Evolutionary conservation across 768 basidiomycete genomes (phyloP).

Genomic region (Russula ochroleuca): DNA sequence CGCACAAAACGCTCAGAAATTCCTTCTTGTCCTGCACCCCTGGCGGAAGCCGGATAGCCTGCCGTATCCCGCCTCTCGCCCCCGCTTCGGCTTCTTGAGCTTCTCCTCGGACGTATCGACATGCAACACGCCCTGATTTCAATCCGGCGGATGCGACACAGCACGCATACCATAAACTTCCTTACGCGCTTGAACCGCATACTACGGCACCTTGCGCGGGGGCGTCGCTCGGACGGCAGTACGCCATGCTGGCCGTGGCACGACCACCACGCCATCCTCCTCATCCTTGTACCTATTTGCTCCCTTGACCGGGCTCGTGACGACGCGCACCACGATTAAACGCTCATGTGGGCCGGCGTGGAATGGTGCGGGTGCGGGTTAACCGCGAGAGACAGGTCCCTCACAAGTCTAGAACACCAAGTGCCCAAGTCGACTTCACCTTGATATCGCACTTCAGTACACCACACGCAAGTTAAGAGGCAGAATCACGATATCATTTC

Average conservation of each 20-base stretch:
- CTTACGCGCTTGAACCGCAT: conserved; percentile 1
- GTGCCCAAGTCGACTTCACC: no score
- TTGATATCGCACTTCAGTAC: no score
- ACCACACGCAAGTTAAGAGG: no score
- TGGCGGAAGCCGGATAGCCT: background rate
- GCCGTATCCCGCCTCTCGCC: background rate
- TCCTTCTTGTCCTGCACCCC: background rate
- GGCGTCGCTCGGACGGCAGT: background rate
- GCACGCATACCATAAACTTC: conserved; percentile 14
- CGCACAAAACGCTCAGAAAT: conserved; percentile 9
- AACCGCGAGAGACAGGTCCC: no score
- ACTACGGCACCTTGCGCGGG: conserved; percentile 5
- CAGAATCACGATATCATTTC: no score
- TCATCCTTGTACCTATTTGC: background rate
- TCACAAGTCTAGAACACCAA: no score
- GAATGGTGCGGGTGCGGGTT: conserved; percentile 8
- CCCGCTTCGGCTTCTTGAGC: background rate
- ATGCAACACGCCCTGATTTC: conserved; percentile 7
- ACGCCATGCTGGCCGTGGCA: conserved; percentile 12
- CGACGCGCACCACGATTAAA: conserved; percentile 9
- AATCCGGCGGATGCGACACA: conserved; percentile 17
- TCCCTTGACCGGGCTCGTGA: conserved; percentile 11
- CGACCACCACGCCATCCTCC: background rate
- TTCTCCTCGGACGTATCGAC: conserved; percentile 11
- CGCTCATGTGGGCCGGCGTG: conserved; percentile 15